Conservation (phyloP, 768 basidiomycete species). For the Tulasnella sp. region DNA sequence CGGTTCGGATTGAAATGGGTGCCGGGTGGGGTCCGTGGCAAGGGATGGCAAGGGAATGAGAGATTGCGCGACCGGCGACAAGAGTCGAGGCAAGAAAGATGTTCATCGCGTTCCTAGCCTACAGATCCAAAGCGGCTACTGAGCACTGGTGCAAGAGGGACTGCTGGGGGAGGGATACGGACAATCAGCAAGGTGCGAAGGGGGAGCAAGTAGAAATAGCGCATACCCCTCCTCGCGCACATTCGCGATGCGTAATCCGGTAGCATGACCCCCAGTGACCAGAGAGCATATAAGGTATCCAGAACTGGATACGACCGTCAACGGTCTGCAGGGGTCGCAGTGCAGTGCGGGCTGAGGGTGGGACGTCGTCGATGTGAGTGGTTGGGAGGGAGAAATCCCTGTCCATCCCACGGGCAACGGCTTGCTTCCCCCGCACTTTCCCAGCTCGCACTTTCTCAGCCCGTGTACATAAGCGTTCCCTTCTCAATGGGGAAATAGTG, state of each 20-base stretch:
- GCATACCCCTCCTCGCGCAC: background rate
- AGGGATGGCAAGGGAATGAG: background rate
- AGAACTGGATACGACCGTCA: background rate
- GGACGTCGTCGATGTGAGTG: background rate
- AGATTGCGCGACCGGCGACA: background rate
- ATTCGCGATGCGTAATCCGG: background rate
- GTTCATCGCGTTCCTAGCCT: background rate
- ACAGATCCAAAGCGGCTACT: background rate
- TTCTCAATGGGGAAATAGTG: background rate
- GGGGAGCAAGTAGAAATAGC: background rate
- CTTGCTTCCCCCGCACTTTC: background rate
- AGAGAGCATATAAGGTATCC: background rate
- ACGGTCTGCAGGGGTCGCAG: background rate
- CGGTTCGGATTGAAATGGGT: background rate
- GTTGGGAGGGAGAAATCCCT: background rate
- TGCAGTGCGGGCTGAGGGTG: background rate
- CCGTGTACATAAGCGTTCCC: background rate
- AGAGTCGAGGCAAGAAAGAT: background rate
- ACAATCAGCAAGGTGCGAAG: background rate
- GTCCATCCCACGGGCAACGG: background rate
- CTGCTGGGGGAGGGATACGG: background rate
- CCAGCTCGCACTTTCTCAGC: background rate
- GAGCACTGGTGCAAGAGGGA: background rate
- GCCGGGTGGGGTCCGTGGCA: background rate
- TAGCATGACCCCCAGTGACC: background rate